Evolutionary conservation across 139 green algal species (phyloP).

Genomic region (Zygnema circumcarinatum): DNA sequence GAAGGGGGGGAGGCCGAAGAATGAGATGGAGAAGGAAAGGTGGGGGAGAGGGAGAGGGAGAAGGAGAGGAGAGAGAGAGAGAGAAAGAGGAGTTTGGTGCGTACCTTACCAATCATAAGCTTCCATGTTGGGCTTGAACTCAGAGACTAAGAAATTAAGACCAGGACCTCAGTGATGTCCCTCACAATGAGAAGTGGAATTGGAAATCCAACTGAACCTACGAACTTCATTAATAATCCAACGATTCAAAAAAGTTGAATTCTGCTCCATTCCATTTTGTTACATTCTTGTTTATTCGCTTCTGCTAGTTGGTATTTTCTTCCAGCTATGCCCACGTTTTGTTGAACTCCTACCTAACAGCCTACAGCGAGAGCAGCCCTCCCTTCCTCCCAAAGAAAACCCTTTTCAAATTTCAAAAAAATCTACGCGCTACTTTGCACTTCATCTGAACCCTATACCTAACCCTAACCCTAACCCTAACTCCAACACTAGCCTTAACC

Average conservation of each 20-base stretch:
- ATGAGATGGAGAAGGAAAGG: background rate
- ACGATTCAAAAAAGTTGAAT: too few species aligned
- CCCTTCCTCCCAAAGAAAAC: too few species aligned
- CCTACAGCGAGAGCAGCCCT: too few species aligned
- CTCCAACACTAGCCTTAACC: background rate
- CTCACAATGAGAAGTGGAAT: background rate
- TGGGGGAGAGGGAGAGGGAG: background rate
- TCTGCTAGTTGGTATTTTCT: too few species aligned
- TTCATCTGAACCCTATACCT: background rate
- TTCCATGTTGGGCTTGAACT: background rate
- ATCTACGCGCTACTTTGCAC: background rate
- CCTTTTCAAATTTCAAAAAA: background rate
- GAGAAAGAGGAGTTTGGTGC: background rate
- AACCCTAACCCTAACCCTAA: background rate
- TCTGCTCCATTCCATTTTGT: too few species aligned
- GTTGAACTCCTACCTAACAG: too few species aligned
- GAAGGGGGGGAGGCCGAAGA: background rate
- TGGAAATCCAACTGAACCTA: background rate
- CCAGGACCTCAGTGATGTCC: background rate
- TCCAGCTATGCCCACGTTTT: too few species aligned
- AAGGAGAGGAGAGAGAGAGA: background rate
- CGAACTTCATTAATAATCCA: too few species aligned
- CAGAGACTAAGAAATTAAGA: background rate
- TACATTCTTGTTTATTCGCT: too few species aligned
- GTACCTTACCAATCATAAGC: background rate